Evolutionary conservation across 2,329 filamentous ascomycete genomes (phyloP), one percentile per base, ranked within the genome.

Genomic region (Mycocentrospora acerina): DNA sequence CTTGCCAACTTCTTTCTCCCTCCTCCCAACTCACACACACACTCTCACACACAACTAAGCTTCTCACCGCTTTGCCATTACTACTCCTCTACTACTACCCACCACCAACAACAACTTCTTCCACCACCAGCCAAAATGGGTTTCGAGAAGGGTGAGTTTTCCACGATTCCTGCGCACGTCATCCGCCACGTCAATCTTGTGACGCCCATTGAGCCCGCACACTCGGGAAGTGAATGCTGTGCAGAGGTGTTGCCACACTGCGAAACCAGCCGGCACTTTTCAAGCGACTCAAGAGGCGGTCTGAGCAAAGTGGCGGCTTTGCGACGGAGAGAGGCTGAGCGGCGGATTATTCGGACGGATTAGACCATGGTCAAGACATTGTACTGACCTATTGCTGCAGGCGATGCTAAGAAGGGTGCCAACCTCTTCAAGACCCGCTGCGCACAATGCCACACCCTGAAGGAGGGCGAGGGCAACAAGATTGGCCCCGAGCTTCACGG

Each of bases 391-490:
- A 37, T 40, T 34, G 38, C 32, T 14, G 48, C 67, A 95, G 90
- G 90, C 80, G 90, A 96, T 75, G 67, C 79, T 68, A 90, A 90
- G 80, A 96, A 96, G 86, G 91, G 91, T 82, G 91, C 90, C 75
- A 88, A 85, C 80, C 88, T 97, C 71, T 97, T 97, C 89, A 95
- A 96, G 81, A 97, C 90, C 60, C 86, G 93, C 72, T 98, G 93
- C 80, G 87, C 88, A 59, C 90, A 96, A 79, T 98, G 93, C 87
- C 93, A 98, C 81, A 97, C 88, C 74, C 79, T 95, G 71, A 90
- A 94, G 75, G 80, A 79, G 53, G 86, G 80, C 64, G 93, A 91
- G 75, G 82, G 83, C 76, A 95, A 96, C 89, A 97, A 97, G 85
- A 88, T 95, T 74, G 93, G 93, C 70, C 93, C 93, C 67, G 90